These are phyloP conservation scores for Fusarium citri DNA, from an alignment of 2,329 filamentous ascomycete species.

Conservation along the genomic window DNA sequence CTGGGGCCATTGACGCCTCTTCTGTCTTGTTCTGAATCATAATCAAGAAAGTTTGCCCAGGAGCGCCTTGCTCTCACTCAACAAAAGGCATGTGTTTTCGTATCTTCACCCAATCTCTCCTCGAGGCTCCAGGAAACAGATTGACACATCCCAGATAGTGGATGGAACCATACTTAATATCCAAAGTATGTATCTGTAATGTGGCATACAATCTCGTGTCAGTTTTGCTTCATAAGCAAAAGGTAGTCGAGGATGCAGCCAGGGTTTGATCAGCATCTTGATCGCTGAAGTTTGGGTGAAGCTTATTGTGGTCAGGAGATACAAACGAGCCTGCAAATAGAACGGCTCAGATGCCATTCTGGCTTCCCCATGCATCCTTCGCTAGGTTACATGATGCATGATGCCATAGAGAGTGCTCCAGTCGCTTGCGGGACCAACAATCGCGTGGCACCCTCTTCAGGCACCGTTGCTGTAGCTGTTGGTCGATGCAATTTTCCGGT, in stretches of 20 bases:
- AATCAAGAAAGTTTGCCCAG: constrained; percentile 1
- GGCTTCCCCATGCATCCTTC: constrained; percentile 25
- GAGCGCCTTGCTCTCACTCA: not conserved
- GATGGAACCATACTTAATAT: not conserved
- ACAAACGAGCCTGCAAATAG: constrained; percentile 24
- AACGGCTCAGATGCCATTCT: constrained; percentile 21
- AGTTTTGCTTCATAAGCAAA: not conserved
- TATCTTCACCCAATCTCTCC: not conserved
- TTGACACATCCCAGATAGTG: not conserved
- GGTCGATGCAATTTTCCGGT: constrained; percentile 3
- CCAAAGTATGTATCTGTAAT: not conserved
- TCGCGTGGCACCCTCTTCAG: constrained; percentile 13
- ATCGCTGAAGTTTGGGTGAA: not conserved
- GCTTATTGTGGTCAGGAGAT: constrained; percentile 18
- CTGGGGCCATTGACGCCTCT: constrained; percentile 6
- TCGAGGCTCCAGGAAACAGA: not conserved
- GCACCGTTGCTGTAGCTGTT: not conserved
- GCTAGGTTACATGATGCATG: constrained; percentile 35
- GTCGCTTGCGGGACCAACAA: constrained; percentile 25
- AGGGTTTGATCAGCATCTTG: not conserved
- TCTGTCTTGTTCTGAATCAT: not conserved
- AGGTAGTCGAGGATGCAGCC: not conserved
- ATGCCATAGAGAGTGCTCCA: constrained; percentile 33
- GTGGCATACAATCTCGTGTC: not conserved
- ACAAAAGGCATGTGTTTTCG: not conserved